These are phyloP conservation scores for Lactuca saligna DNA, from an alignment of 129 eudicot species.

Conservation along the genomic window DNA sequence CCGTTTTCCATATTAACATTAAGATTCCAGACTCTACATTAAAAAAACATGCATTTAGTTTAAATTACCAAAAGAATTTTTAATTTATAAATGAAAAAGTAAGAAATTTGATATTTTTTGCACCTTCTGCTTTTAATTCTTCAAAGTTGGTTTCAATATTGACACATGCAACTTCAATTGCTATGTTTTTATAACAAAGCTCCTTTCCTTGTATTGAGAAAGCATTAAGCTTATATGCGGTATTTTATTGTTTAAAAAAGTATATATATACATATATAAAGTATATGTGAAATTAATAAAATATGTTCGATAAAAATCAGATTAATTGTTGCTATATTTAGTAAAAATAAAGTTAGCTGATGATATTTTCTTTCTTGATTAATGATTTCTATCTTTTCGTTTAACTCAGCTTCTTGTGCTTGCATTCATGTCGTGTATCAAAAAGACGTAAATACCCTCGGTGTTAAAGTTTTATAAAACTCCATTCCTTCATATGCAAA, in stretches of 20 bases:
- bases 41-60: background rate
- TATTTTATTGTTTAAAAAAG: slow-evolving; percentile 66
- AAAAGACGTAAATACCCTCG: slow-evolving; percentile 5
- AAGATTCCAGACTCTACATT: slow-evolving; percentile 72
- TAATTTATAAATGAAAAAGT: background rate
- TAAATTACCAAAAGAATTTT: background rate
- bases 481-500: no score
- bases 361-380: slow-evolving; percentile 93
- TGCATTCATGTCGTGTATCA: slow-evolving; percentile 39
- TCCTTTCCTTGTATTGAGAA: slow-evolving; percentile 96
- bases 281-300: slow-evolving; percentile 10
- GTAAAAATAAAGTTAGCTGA: slow-evolving; percentile 49
- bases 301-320: background rate
- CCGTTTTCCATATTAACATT: slow-evolving; percentile 61
- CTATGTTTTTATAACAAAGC: slow-evolving; percentile 81
- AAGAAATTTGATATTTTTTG: slow-evolving; percentile 46
- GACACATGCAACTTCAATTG: slow-evolving; percentile 78
- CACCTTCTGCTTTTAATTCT: slow-evolving; percentile 68
- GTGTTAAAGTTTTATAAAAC: background rate
- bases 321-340: background rate
- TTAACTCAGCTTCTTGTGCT: slow-evolving; percentile 64
- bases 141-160: slow-evolving; percentile 47
- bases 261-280: no score
- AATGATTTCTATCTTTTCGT: slow-evolving; percentile 67
- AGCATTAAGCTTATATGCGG: slow-evolving; percentile 85